Evolutionary conservation across 192 early-diverging fungal genomes (phyloP).

Genomic region (Coemansia sp.): DNA sequence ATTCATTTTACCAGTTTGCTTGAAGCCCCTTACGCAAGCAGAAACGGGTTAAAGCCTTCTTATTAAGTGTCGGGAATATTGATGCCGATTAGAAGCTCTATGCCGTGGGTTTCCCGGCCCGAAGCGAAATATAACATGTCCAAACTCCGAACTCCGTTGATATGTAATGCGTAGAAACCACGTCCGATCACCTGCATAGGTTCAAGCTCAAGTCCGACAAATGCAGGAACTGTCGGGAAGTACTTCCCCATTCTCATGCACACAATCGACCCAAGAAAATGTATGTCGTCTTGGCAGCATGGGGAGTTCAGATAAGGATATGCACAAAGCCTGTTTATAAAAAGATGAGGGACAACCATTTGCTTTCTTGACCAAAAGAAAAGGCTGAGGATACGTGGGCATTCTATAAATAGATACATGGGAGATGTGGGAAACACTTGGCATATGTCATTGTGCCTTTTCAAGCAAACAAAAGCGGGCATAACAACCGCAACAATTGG

Average conservation of each 20-base stretch:
- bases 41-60: no score
- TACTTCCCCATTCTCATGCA: background rate
- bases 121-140: background rate
- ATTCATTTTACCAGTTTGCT: background rate
- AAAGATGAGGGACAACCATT: background rate
- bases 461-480: background rate
- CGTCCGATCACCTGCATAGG: background rate
- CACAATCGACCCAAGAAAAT: constrained; percentile 11
- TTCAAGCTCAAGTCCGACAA: constrained; percentile 1
- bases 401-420: constrained; percentile 15
- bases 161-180: background rate
- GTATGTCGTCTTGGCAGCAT: constrained; percentile 2
- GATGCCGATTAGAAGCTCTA: no score
- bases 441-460: constrained; percentile 6
- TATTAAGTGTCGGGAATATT: no score
- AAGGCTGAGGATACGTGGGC: background rate
- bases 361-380: background rate
- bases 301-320: background rate
- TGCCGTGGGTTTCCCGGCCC: no score
- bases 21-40: no score
- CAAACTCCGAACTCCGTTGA: background rate
- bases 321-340: background rate
- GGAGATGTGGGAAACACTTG: background rate
- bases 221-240: background rate
- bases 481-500: constrained; percentile 14